These are phyloP conservation scores for Remersonia thermophila DNA, from an alignment of 2,329 filamentous ascomycete genomes.

Conservation along the genomic window DNA sequence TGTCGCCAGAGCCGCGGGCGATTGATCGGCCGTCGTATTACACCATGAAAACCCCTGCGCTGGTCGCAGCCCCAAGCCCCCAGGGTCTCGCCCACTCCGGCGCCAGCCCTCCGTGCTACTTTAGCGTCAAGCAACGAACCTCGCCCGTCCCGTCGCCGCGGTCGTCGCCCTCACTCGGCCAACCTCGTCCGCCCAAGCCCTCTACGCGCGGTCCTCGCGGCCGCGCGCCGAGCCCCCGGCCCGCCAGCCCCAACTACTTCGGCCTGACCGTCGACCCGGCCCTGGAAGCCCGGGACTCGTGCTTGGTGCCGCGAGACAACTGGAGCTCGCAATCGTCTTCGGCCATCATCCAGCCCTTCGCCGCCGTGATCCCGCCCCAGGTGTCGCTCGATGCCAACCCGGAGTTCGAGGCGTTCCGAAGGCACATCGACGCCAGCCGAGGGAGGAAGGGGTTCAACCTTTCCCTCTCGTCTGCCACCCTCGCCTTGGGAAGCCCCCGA, in stretches of 20 bases:
- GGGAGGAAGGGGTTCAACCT: slow-evolving; percentile 19
- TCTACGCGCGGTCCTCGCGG: slow-evolving; percentile 26
- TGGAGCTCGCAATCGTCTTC: slow-evolving; percentile 65
- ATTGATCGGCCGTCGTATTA: slow-evolving; percentile 28
- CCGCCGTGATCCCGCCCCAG: slow-evolving; percentile 53
- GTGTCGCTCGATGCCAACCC: slow-evolving; percentile 63
- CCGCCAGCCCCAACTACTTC: slow-evolving; percentile 76
- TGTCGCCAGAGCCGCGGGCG: slow-evolving; percentile 20
- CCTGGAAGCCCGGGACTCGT: slow-evolving; percentile 51
- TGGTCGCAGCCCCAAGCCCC: slow-evolving; percentile 24
- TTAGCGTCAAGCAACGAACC: slow-evolving; percentile 29
- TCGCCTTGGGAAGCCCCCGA: no score
- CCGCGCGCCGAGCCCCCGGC: slow-evolving; percentile 26
- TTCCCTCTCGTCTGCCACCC: slow-evolving; percentile 29
- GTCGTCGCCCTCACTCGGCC: slow-evolving; percentile 41
- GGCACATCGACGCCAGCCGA: slow-evolving; percentile 55
- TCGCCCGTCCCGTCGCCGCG: slow-evolving; percentile 43
- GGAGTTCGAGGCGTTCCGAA: slow-evolving; percentile 69
- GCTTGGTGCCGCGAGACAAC: slow-evolving; percentile 51
- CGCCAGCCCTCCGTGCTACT: slow-evolving; percentile 28
- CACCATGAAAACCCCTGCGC: slow-evolving; percentile 35
- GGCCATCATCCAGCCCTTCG: slow-evolving; percentile 58
- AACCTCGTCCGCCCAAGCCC: slow-evolving; percentile 39
- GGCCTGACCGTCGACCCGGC: slow-evolving; percentile 55
- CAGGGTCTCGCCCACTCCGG: slow-evolving; percentile 24